Evolutionary conservation across 1,284 basidiomycete species (phyloP).

Genomic region (Spongispora temasekensis): DNA sequence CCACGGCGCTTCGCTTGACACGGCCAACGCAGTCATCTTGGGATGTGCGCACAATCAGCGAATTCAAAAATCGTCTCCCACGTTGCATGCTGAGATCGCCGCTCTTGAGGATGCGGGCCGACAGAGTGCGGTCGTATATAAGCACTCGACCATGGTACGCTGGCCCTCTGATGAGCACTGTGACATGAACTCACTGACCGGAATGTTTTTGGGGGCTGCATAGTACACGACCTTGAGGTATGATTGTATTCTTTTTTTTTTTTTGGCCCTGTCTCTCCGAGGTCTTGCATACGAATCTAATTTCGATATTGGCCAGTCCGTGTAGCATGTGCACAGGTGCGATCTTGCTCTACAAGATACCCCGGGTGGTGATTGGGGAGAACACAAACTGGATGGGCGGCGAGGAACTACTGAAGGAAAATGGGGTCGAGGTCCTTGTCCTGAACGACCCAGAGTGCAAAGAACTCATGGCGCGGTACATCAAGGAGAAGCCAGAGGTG

Average conservation of each 20-base stretch:
- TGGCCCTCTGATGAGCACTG: neutral
- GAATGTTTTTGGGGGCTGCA: neutral
- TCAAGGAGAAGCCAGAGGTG: constrained; percentile 54
- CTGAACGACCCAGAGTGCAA: constrained; percentile 48
- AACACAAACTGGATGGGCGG: constrained; percentile 50
- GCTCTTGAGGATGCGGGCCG: constrained; percentile 53
- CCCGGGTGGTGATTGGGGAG: constrained; percentile 62
- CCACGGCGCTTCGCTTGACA: constrained; percentile 17
- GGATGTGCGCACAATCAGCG: constrained; percentile 54
- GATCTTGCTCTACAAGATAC: constrained; percentile 59
- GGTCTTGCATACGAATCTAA: neutral
- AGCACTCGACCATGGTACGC: constrained; percentile 44
- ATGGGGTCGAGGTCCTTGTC: constrained; percentile 56
- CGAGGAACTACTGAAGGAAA: constrained; percentile 48
- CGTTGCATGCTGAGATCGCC: constrained; percentile 59
- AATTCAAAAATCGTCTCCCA: constrained; percentile 55
- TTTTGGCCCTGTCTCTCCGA: neutral
- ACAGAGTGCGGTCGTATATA: constrained; percentile 44
- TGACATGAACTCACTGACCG: neutral
- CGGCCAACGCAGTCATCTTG: constrained; percentile 34
- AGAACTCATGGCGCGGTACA: constrained; percentile 49
- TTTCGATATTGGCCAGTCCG: constrained; percentile 41
- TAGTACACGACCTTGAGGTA: constrained; percentile 54
- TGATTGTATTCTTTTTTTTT: no score
- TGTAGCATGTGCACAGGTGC: constrained; percentile 67